A percentile compares a stretch with the other conserved stretches of the same genome.
phyloP scores from a whole-genome alignment of 2,329 filamentous ascomycete species.

The Ustulina deusta region DNA sequence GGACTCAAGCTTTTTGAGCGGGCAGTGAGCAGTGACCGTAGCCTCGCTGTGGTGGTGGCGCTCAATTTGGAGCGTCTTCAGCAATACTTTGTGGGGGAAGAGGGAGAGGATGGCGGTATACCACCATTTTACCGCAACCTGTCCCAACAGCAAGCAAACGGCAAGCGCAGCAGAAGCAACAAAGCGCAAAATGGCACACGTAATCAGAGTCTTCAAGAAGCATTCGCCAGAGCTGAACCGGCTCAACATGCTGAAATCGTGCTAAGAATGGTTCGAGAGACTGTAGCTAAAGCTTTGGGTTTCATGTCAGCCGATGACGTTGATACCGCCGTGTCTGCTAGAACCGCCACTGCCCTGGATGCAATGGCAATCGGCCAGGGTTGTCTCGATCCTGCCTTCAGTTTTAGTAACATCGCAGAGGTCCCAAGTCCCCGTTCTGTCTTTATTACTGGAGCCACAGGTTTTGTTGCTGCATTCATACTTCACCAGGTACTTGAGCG shows the following conservation, averaged over 20 bases:
- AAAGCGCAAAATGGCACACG: background rate
- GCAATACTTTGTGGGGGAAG: conserved; percentile 40
- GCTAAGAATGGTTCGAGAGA: conserved; percentile 43
- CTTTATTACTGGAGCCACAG: conserved; percentile 48
- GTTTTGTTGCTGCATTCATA: conserved; percentile 49
- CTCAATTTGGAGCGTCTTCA: conserved; percentile 45
- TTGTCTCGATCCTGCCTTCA: conserved; percentile 44
- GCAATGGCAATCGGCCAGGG: conserved; percentile 49
- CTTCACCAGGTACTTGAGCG: conserved; percentile 44
- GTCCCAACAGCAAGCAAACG: background rate
- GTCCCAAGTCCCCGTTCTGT: conserved; percentile 40
- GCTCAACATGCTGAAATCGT: conserved; percentile 41
- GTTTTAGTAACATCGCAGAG: conserved; percentile 40
- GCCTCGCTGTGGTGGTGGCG: conserved; percentile 45
- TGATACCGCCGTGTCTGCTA: conserved; percentile 30
- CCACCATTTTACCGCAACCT: conserved; percentile 36
- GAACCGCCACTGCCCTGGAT: conserved; percentile 37
- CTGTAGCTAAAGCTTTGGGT: conserved; percentile 45
- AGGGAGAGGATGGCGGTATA: conserved; percentile 32
- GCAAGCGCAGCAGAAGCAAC: background rate
- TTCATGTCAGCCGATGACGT: conserved; percentile 41
- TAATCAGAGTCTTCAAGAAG: background rate
- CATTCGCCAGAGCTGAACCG: conserved; percentile 39
- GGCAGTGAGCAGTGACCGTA: conserved; percentile 38
- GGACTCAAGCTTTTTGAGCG: conserved; percentile 43